phyloP scores from a whole-genome alignment of 2,329 filamentous ascomycete genomes.

The Aspergillus pseudoviridinutans region DNA sequence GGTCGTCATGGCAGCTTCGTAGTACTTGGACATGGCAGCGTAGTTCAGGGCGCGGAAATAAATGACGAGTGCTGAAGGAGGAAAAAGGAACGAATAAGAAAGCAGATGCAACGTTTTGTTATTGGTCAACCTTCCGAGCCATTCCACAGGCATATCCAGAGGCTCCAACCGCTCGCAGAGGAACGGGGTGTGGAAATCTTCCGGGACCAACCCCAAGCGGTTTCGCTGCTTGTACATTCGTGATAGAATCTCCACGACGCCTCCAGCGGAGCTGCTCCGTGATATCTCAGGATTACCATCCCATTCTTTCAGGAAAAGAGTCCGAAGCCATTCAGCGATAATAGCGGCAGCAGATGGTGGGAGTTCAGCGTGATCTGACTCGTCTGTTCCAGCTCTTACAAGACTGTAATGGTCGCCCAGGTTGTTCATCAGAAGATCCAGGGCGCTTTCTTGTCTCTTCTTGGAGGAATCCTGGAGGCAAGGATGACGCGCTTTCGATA shows the following conservation, averaged over 20 bases:
- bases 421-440: conserved; percentile 35
- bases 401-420: conserved; percentile 28
- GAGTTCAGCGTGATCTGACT: conserved; percentile 6
- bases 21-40: conserved; percentile 75
- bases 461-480: conserved; percentile 26
- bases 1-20: conserved; percentile 59
- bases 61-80: conserved; percentile 64
- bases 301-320: conserved; percentile 76
- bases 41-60: conserved; percentile 91
- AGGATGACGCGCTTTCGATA: conserved; percentile 36
- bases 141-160: conserved; percentile 69
- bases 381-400: conserved; percentile 5
- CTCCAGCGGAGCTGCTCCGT: conserved; percentile 68
- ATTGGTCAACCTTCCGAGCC: conserved; percentile 59
- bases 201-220: conserved; percentile 61
- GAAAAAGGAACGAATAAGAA: conserved; percentile 77
- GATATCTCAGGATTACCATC: conserved; percentile 68
- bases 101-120: conserved; percentile 69
- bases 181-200: conserved; percentile 71
- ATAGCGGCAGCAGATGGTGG: conserved; percentile 28
- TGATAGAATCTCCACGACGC: conserved; percentile 69
- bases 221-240: conserved; percentile 69
- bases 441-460: conserved; percentile 26
- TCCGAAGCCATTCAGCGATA: conserved; percentile 48
- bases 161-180: conserved; percentile 72